These are phyloP conservation scores for Fomitiporia mediterranea DNA, from an alignment of 1,284 basidiomycete species.

Conservation along the genomic window DNA sequence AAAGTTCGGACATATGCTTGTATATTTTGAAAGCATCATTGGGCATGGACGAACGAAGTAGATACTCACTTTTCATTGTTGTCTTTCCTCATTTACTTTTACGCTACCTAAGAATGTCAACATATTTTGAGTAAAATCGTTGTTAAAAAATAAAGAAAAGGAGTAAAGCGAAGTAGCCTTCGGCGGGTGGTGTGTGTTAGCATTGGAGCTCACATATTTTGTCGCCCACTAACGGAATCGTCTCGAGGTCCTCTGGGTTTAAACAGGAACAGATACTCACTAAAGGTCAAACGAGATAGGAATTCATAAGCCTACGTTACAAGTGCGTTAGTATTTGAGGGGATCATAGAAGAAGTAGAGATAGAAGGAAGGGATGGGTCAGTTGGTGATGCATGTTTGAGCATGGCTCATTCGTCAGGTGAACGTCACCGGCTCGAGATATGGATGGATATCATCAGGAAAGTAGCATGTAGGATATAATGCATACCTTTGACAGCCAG, in stretches of 20 bases:
- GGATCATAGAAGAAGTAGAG: background rate
- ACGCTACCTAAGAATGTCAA: too few species aligned
- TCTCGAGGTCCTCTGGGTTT: constrained; percentile 2
- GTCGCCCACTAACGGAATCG: constrained; percentile 16
- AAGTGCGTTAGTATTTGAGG: background rate
- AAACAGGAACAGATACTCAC: too few species aligned
- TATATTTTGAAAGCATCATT: constrained; percentile 22
- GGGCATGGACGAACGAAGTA: background rate
- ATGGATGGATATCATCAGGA: constrained; percentile 23
- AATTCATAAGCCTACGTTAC: too few species aligned
- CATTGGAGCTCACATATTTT: constrained; percentile 6
- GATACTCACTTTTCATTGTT: background rate
- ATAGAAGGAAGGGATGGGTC: constrained; percentile 16
- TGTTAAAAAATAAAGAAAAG: background rate
- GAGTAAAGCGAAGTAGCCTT: background rate
- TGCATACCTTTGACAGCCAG: too few species aligned
- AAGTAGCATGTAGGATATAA: too few species aligned
- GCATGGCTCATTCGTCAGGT: constrained; percentile 23
- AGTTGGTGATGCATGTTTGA: constrained; percentile 26
- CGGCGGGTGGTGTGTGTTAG: constrained; percentile 19
- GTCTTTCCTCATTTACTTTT: background rate
- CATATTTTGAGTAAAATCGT: too few species aligned
- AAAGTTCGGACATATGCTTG: constrained; percentile 25
- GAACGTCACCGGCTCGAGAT: constrained; percentile 23
- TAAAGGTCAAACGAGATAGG: too few species aligned